phyloP scores from a whole-genome alignment of 2,329 filamentous ascomycete genomes.

The Alternaria metachromatica region DNA sequence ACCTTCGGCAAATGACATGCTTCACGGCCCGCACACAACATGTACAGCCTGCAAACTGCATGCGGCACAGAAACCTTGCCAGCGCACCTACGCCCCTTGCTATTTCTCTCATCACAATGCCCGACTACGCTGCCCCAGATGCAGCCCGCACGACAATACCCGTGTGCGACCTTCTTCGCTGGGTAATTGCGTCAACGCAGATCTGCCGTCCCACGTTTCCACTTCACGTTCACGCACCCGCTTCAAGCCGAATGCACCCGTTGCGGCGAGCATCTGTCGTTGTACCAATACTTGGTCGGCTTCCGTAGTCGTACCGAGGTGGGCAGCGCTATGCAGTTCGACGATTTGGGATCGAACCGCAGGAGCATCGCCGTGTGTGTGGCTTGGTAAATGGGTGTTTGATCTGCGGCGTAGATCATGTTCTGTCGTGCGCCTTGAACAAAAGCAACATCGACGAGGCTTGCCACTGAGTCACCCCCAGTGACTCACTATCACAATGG shows the following conservation, averaged over 20 bases:
- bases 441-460: not conserved
- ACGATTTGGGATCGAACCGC: not conserved
- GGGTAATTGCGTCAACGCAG: constrained; percentile 2
- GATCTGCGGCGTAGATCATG: not conserved
- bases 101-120: not conserved
- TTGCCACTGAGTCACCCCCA: not conserved
- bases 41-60: not conserved
- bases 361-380: not conserved
- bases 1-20: not conserved
- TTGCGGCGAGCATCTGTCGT: constrained; percentile 2
- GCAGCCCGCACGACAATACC: not conserved
- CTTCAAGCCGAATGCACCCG: not conserved
- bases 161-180: constrained; percentile 9
- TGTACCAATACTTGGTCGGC: constrained; percentile 13
- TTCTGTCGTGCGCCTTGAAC: not conserved
- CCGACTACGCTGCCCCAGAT: not conserved
- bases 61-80: not conserved
- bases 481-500: not conserved
- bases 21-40: not conserved
- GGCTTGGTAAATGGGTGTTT: not conserved
- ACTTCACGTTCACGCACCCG: not conserved
- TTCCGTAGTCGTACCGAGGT: not conserved
- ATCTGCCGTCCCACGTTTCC: constrained; percentile 15
- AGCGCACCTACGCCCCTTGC: not conserved
- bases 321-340: not conserved